Base-by-base conservation (phyloP, 345 rosid species). In the Euphorbia lathyris region DNA sequence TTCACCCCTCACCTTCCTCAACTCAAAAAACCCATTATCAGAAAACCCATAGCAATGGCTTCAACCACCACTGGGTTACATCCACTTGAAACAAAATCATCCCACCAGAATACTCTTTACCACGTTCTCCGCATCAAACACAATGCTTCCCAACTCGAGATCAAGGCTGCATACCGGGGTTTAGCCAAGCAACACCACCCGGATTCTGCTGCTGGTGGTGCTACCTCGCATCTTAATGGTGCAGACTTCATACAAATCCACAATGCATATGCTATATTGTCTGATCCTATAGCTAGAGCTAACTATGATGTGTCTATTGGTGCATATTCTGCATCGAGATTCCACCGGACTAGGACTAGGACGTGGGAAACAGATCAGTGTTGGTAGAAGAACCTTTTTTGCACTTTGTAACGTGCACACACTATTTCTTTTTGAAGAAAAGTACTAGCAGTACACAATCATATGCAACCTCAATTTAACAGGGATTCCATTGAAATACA, bases 241-340 rank as follows among this genome's bases (percentile, higher is more conserved):
- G 57, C 1, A 19, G n/a, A 45, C 2, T 79, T 79, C 43, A 36
- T 64, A 3, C 58, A 63, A 20, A 75, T 75, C 61, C 71, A 68
- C 63, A 45, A 65, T 43, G 82, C 79, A 27, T 68, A 79, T 16
- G 72, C 82, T 27, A 75, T 71, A 4, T 65, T 75, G 13, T 79
- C 82, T 12, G 72, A 79, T 55, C 77, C 74, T 5, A 65, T 62
- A 3, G 73, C 79, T 25, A 65, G 79, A 60, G 72, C 62, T 23
- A 71, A 20, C 65, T 79, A 79, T 36, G 77, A 79, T 26, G 30
- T 52, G 57, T 66, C 81, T 1, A 29, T 66, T 55, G 40, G 16
- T n/a, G 65, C 67, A 11, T 34, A 20, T 27, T 23, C 42, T 25
- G 10, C 68, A 0, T 17, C 70, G 32, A 32, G 58, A 29, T 45